Base-by-base conservation (phyloP, 345 rosid species). In the Eucalyptus erythrocorys region DNA sequence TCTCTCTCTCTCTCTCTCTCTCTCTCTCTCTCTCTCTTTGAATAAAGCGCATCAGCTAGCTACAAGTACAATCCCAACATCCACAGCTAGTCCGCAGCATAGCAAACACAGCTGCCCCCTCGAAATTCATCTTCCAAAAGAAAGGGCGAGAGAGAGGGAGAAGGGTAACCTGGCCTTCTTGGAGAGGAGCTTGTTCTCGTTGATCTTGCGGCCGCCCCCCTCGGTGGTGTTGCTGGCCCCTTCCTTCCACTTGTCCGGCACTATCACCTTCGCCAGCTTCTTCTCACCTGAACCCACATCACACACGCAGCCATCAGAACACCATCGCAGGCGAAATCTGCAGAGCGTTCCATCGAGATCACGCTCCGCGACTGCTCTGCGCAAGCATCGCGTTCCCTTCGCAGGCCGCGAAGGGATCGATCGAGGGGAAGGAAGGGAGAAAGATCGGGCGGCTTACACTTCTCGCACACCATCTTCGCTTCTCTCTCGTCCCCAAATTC, bases 171-270 rank as follows among this genome's bases (percentile, higher is more conserved):
- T 93, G 71, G 92, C 92, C 90, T 97, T 98, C 91, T 96, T 96
- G 68, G 99, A 97, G 91, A 98, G 98, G 93, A 98, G 99, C 53
- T 97, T 98, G 93, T 98, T 98, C 96, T 98, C 99, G 91, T 98
- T 98, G 94, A 96, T 92, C 90, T 98, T 98, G 76, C 99, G 99
- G 50, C 99, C 99, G 86, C 99, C 99, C 71, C 97, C 94, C 92
- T 98, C 99, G 85, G 90, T 94, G 86, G 96, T 95, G 95, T 98
- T 97, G 91, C 96, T 93, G 90, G 99, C 99, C 86, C 99, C 99
- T 91, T 95, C 99, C 95, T 98, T 97, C 99, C 99, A 98, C 92
- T 97, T 97, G 92, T 98, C 99, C 6, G 99, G 99, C 86, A 98
- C 99, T 50, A 98, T 98, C 89, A 98, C 99, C 95, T 96, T 97